Evolutionary conservation across 805 yeast genomes (phyloP).

Genomic region (Saccharomyces eubayanus): DNA sequence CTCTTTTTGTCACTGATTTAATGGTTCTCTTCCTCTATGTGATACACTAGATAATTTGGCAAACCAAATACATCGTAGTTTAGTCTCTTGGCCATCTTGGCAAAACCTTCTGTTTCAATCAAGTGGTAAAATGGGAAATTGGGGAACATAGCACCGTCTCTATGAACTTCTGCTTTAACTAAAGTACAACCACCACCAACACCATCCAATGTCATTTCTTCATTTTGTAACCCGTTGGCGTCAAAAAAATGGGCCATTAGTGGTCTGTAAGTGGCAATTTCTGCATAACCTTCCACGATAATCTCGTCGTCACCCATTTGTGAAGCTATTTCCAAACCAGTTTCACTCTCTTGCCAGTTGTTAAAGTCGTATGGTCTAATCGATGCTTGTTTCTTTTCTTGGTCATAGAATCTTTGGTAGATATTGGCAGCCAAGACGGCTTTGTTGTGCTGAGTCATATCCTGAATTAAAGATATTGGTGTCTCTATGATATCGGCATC

Average conservation of each 20-base stretch:
- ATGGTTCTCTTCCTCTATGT: slow-evolving; percentile 59
- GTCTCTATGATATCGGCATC: slow-evolving; percentile 93
- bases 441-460: slow-evolving; percentile 74
- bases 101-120: slow-evolving; percentile 97
- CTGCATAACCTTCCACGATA: slow-evolving; percentile 88
- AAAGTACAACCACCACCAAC: slow-evolving; percentile 96
- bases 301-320: slow-evolving; percentile 79
- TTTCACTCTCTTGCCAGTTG: slow-evolving; percentile 87
- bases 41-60: slow-evolving; percentile 90
- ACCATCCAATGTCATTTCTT: slow-evolving; percentile 85
- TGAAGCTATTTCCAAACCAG: slow-evolving; percentile 67
- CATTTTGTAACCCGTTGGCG: slow-evolving; percentile 48
- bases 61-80: slow-evolving; percentile 88
- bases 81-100: slow-evolving; percentile 92
- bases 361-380: slow-evolving; percentile 91
- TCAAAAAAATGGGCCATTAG: slow-evolving; percentile 87
- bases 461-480: slow-evolving; percentile 76
- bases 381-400: slow-evolving; percentile 43
- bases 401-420: slow-evolving; percentile 69
- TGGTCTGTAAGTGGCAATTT: slow-evolving; percentile 88
- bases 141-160: slow-evolving; percentile 99
- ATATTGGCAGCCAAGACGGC: slow-evolving; percentile 90
- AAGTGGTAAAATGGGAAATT: slow-evolving; percentile 94
- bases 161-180: slow-evolving; percentile 94
- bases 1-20: neutral